Evolutionary conservation across 345 rosid genomes (phyloP), one percentile per base, ranked within the genome.

Genomic region (Lepidium didymum): DNA sequence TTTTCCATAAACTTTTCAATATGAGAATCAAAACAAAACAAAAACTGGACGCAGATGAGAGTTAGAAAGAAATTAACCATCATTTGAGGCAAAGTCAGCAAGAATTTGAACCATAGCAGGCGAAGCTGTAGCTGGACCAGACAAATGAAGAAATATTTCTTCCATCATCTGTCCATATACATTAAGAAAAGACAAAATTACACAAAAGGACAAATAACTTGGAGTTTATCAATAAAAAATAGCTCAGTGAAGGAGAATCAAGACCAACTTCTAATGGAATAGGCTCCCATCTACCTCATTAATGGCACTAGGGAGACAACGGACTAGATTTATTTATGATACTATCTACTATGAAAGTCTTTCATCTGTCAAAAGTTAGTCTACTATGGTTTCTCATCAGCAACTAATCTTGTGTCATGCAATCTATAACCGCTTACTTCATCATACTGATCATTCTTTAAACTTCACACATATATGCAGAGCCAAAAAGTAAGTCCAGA

Each of bases 81-180:
- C 94, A 80, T 90, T 86, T 53, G 92, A 84, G 74, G 98, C 94
- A 77, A 88, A 93, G 78, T 93, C 98, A 33, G 98, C 94, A 75
- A 93, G 96, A 61, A 84, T 93, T 81, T 90, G 97, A 82, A 88
- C 87, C 97, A 93, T 90, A 62, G 92, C 92, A 37, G 98, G 97
- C 42, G 86, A 73, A 76, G 96, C 86, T 52, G 90, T 75, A 72
- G 86, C 87, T 3, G 87, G 80, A 61, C 96, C 90, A 61, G 86
- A 77, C 66, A 93, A 67, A 77, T 90, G 88, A 73, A 85, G 84
- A 81, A 83, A 87, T 73, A 93, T 84, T 76, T 93, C 98, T 78
- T 93, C 97, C 87, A 93, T 86, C 98, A 93, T 90, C 98, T 93
- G 84, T 51, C 73, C 78, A 75, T 68, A 31, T 51, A 77, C 49